Conservation (phyloP, 2,329 filamentous ascomycete species). For the Pseudogymnoascus sp. region DNA sequence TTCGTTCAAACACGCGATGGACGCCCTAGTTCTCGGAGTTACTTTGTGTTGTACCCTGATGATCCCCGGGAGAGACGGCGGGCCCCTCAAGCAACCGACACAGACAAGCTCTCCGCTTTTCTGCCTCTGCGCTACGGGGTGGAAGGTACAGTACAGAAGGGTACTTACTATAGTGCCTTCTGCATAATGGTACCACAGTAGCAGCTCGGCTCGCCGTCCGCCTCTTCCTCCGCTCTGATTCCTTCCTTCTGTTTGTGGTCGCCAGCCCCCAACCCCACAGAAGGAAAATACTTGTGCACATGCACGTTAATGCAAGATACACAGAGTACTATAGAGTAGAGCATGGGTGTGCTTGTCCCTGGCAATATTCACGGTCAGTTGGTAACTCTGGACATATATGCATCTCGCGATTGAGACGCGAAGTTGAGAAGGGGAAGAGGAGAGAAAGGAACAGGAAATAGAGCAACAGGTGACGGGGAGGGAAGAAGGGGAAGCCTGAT, state of each 20-base stretch:
- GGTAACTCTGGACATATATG: neutral
- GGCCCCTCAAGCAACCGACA: neutral
- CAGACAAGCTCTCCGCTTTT: constrained; percentile 6
- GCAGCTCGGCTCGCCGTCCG: neutral
- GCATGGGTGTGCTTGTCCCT: neutral
- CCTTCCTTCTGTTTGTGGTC: neutral
- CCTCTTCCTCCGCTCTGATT: neutral
- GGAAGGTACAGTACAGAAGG: constrained; percentile 1
- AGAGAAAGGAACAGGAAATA: neutral
- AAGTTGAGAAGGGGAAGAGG: neutral
- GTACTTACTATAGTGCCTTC: neutral
- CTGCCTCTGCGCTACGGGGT: neutral
- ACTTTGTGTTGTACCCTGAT: constrained; percentile 5
- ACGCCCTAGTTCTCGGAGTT: neutral
- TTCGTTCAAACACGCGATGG: neutral
- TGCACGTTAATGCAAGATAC: neutral
- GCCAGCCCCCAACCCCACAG: neutral
- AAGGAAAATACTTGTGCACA: neutral
- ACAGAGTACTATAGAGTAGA: neutral
- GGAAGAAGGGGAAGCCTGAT: neutral
- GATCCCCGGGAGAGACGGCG: neutral
- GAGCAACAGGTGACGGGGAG: neutral
- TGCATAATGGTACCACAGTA: neutral
- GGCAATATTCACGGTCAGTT: neutral
- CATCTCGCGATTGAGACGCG: neutral